phyloP scores from a whole-genome alignment of 805 yeast species.

The Spathaspora passalidarum region DNA sequence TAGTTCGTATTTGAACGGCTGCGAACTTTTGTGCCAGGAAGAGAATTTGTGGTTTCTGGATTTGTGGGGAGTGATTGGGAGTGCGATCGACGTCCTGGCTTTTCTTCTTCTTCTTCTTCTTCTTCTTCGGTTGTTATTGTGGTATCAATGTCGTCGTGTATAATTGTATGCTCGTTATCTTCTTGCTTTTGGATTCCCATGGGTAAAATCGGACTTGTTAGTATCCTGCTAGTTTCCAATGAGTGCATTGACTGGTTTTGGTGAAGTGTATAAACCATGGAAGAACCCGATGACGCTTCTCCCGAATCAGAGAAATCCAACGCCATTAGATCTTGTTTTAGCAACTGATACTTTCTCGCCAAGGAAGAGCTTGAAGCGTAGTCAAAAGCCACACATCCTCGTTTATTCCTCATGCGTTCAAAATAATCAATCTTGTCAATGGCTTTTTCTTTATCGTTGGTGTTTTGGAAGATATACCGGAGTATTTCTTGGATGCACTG shows the following conservation, averaged over 20 bases:
- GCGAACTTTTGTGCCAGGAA: not conserved
- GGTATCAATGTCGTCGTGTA: not conserved
- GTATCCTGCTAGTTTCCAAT: constrained; percentile 20
- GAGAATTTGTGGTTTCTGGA: not conserved
- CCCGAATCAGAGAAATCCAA: constrained; percentile 9
- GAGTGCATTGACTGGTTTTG: constrained; percentile 11
- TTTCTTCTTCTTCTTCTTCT: not conserved
- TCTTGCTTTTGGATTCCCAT: constrained; percentile 13
- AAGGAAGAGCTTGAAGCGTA: constrained; percentile 29
- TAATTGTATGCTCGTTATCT: not conserved
- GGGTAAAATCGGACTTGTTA: constrained; percentile 31
- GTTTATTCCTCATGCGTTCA: constrained; percentile 21
- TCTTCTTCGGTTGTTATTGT: not conserved
- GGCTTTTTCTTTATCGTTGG: constrained; percentile 12
- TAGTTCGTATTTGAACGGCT: constrained; percentile 12
- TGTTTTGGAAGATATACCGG: constrained; percentile 10
- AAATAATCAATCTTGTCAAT: constrained; percentile 16
- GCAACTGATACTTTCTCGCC: constrained; percentile 19
- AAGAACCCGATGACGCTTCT: constrained; percentile 7
- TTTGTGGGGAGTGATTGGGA: constrained; percentile 30
- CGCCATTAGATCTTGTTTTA: constrained; percentile 20
- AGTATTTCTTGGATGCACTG: constrained; percentile 29
- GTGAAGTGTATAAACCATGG: constrained; percentile 3
- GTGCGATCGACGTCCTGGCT: constrained; percentile 19
- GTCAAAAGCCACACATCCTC: constrained; percentile 34